A percentile compares a stretch with the other conserved stretches of the same genome.
Conservation (phyloP, 768 basidiomycete species). For the Kwoniella pini region DNA sequence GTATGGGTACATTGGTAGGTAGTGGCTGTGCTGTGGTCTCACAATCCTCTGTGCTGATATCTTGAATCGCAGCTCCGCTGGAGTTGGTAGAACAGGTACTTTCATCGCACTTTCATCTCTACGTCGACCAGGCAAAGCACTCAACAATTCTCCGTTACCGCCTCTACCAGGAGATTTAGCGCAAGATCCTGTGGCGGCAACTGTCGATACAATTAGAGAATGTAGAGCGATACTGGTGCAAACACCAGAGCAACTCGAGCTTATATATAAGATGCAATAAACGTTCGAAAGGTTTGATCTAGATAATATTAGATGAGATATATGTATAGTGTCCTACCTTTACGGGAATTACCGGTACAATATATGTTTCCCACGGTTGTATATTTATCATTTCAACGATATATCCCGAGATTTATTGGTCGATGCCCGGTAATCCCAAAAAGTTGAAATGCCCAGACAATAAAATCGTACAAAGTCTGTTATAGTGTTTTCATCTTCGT, state of each 20-base stretch:
- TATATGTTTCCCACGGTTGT: not conserved
- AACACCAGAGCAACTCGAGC: slow-evolving; percentile 38
- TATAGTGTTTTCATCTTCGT: not conserved
- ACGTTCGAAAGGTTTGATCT: not conserved
- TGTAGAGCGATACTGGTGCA: slow-evolving; percentile 48
- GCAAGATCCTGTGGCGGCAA: slow-evolving; percentile 40
- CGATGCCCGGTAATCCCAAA: not conserved
- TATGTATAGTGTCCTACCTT: not conserved
- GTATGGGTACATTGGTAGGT: slow-evolving; percentile 55
- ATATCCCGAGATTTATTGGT: not conserved
- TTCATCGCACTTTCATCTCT: slow-evolving; percentile 54
- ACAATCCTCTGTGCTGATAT: not conserved
- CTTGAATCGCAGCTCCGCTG: slow-evolving; percentile 43
- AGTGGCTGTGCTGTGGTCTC: slow-evolving; percentile 9
- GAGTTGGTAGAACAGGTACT: slow-evolving; percentile 54
- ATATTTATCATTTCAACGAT: not conserved
- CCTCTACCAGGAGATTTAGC: slow-evolving; percentile 33
- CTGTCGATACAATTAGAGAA: slow-evolving; percentile 49
- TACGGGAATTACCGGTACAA: not conserved
- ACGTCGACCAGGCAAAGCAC: slow-evolving; percentile 11
- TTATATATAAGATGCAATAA: slow-evolving; percentile 42
- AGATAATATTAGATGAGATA: not conserved
- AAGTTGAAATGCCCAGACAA: not conserved
- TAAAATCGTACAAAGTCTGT: too few relatives aligned
- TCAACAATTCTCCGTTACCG: slow-evolving; percentile 31